A percentile compares a stretch with the other conserved stretches of the same genome.
These are phyloP conservation scores for Trichosanthes cucumerina DNA, from an alignment of 306 rosid species.

Conservation along the genomic window DNA sequence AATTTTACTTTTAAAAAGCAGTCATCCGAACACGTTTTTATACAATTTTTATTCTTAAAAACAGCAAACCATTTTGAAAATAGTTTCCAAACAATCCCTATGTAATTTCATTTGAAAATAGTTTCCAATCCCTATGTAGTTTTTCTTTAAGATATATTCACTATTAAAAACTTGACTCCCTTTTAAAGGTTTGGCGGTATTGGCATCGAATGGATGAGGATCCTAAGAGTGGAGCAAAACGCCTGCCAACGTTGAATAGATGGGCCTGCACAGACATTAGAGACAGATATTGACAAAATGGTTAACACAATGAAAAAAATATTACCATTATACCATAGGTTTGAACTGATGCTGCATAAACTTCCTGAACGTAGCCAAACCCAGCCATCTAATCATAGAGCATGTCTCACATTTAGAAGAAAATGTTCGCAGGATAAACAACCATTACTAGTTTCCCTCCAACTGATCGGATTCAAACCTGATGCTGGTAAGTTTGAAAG, in stretches of 20 bases:
- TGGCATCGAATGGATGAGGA: background rate
- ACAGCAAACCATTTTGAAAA: background rate
- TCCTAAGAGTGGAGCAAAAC: background rate
- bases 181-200: background rate
- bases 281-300: background rate
- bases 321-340: constrained; percentile 39
- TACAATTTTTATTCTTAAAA: background rate
- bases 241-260: background rate
- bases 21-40: background rate
- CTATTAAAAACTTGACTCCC: background rate
- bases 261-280: background rate
- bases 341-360: constrained; percentile 26
- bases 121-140: background rate
- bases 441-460: background rate
- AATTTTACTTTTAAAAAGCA: background rate
- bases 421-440: background rate
- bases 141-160: background rate
- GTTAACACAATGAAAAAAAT: constrained; percentile 10
- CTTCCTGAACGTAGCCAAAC: constrained; percentile 29
- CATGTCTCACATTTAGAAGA: background rate
- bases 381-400: constrained; percentile 55
- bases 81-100: background rate
- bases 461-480: background rate
- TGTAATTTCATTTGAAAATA: background rate
- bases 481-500: background rate